Conservation (phyloP, 1,284 basidiomycete species). For the Tylopilus sp. region DNA sequence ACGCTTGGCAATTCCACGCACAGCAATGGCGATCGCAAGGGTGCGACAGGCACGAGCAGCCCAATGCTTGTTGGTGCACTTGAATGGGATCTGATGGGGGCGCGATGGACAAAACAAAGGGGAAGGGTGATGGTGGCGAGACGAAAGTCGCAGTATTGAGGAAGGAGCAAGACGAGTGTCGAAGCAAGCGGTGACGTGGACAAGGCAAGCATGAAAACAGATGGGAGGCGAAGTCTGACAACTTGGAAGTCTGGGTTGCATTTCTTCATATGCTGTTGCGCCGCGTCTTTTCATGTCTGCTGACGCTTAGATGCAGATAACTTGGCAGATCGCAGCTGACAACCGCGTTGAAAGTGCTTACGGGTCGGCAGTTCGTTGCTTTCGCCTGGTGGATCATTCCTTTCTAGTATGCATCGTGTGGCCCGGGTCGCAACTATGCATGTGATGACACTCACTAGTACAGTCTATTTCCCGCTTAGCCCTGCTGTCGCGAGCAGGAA, state of each 20-base stretch:
- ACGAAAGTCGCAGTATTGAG: conserved; percentile 78
- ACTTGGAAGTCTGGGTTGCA: conserved; percentile 30
- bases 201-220: conserved; percentile 72
- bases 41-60: conserved; percentile 35
- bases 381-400: not conserved
- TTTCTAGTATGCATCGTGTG: conserved; percentile 76
- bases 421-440: conserved; percentile 66
- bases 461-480: conserved; percentile 67
- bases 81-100: conserved; percentile 89
- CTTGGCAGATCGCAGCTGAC: conserved; percentile 71
- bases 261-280: not conserved
- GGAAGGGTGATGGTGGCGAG: conserved; percentile 83
- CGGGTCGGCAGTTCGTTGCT: conserved; percentile 73
- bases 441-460: conserved; percentile 66
- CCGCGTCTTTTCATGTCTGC: not conserved
- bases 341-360: conserved; percentile 77
- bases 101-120: conserved; percentile 90
- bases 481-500: conserved; percentile 71
- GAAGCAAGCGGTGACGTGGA: conserved; percentile 67
- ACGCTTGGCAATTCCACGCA: conserved; percentile 72
- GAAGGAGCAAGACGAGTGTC: conserved; percentile 88
- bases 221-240: conserved; percentile 68
- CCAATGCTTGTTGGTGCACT: conserved; percentile 65
- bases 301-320: conserved; percentile 51
- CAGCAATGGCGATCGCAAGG: conserved; percentile 19